Evolutionary conservation across 768 basidiomycete genomes (phyloP).

Genomic region (Auriculariales sp.): DNA sequence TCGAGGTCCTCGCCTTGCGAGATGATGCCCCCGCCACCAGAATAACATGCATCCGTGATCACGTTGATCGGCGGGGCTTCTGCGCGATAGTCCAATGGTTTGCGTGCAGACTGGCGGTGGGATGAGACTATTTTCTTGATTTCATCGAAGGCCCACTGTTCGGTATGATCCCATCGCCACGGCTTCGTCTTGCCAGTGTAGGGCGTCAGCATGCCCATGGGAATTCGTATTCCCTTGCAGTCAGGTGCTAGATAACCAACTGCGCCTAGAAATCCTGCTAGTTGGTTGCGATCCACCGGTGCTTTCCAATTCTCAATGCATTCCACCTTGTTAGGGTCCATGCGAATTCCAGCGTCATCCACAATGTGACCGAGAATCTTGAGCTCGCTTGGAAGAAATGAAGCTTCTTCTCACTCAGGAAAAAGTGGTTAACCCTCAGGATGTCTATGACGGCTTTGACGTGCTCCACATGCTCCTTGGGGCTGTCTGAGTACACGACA

Average conservation of each 20-base stretch:
- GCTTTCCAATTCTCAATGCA: conserved; percentile 16
- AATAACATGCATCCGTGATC: conserved; percentile 18
- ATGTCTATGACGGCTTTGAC: conserved; percentile 2
- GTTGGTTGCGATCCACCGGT: conserved; percentile 15
- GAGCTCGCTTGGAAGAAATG: not conserved
- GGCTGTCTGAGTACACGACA: conserved; percentile 6
- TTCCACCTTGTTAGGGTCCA: conserved; percentile 15
- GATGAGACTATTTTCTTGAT: conserved; percentile 13
- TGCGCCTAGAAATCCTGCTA: conserved; percentile 21
- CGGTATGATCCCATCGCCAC: conserved; percentile 16
- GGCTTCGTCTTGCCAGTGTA: conserved; percentile 6
- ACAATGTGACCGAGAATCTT: conserved; percentile 13
- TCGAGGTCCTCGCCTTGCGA: conserved; percentile 15
- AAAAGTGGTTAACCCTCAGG: conserved; percentile 5
- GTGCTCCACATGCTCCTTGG: conserved; percentile 4
- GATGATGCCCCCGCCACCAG: conserved; percentile 17
- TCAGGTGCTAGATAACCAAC: conserved; percentile 24
- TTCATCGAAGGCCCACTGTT: conserved; percentile 19
- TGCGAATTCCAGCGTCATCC: conserved; percentile 13
- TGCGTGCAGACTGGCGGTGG: conserved; percentile 10
- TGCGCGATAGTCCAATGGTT: conserved; percentile 6
- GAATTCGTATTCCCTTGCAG: conserved; percentile 18
- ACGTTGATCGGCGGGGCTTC: conserved; percentile 14
- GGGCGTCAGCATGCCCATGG: conserved; percentile 20
- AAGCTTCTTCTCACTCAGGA: conserved; percentile 2